Evolutionary conservation across 352 stramenopile species (phyloP), one percentile per base, ranked within the genome.

Genomic region (Globisporangium orthogonon): DNA sequence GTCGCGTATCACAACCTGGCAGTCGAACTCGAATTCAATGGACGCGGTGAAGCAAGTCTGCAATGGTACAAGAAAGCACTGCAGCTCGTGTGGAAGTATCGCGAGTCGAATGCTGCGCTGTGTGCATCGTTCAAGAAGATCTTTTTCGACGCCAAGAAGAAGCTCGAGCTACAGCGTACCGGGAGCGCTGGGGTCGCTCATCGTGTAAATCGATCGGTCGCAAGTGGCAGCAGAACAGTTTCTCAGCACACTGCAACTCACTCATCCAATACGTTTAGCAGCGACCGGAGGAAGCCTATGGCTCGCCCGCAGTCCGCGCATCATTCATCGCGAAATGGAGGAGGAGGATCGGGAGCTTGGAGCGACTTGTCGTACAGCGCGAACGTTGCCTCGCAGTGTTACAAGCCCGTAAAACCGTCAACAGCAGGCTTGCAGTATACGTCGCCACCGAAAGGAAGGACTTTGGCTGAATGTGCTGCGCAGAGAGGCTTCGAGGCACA

Each of bases 21-120:
- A 0, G 83, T 90, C 14, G 83, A 92, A 60, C 63, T 92, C 1
- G 83, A 92, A 56, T 89, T 90, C 56, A 92, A 89, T 46, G 66
- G 65, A 3, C 70, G 78, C 4, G 74, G 78, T 0, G 79, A 90
- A 31, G 78, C 79, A 10, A 89, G 83, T 56, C 65, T 92, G 11
- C 83, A 92, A 56, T 92, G 83, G 83, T 92, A 90, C 55, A 89
- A 89, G 62, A 90, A 92, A 54, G 78, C 83, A 1, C 60, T 90
- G 10, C 77, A 92, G 49, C 65, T 92, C 4, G 75, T 85, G 28
- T 74, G 61, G 56, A 81, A 76, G 49, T 88, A 86, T 58, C 67
- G 70, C 17, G 76, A 83, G 7, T 74, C 65, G n/a, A 90, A 92
- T 29, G 59, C 66, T 15, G 69, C 74, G 4, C 60, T 92, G 1